These are phyloP conservation scores for Saccharomycopsis sp. DNA, from an alignment of 805 yeast genomes.

Conservation along the genomic window DNA sequence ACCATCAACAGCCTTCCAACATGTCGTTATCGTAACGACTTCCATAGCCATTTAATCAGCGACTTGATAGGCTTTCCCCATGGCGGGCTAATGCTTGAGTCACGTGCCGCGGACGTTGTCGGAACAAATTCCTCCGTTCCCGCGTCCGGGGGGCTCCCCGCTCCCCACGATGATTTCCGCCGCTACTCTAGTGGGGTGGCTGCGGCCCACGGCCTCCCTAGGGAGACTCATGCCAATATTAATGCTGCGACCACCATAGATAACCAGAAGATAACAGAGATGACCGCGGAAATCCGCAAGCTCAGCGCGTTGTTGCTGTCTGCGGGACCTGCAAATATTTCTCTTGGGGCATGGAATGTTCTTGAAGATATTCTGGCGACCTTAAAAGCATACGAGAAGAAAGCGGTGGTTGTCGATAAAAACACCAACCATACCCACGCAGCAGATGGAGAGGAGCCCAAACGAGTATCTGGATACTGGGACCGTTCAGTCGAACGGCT, in stretches of 20 bases:
- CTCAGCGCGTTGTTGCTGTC: neutral
- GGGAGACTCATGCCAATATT: too few relatives aligned
- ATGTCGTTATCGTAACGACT: neutral
- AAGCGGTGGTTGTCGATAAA: neutral
- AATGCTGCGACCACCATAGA: too few relatives aligned
- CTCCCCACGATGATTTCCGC: neutral
- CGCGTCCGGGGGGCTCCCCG: neutral
- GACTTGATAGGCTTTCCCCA: neutral
- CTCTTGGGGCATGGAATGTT: neutral
- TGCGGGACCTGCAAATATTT: neutral
- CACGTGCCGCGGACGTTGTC: neutral
- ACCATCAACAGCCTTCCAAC: neutral
- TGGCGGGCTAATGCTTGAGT: neutral
- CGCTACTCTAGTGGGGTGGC: too few relatives aligned
- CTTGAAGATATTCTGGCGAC: neutral
- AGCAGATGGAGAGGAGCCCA: neutral
- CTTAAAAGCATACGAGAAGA: neutral
- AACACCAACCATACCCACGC: neutral
- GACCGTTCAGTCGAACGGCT: conserved; percentile 19
- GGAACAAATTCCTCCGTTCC: neutral
- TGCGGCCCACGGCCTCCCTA: too few relatives aligned
- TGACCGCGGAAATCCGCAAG: neutral
- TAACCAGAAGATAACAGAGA: neutral
- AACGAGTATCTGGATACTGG: conserved; percentile 12
- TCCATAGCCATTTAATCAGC: neutral